These are phyloP conservation scores for Hymenoscyphus fraxineus DNA, from an alignment of 2,329 filamentous ascomycete genomes.

Conservation along the genomic window DNA sequence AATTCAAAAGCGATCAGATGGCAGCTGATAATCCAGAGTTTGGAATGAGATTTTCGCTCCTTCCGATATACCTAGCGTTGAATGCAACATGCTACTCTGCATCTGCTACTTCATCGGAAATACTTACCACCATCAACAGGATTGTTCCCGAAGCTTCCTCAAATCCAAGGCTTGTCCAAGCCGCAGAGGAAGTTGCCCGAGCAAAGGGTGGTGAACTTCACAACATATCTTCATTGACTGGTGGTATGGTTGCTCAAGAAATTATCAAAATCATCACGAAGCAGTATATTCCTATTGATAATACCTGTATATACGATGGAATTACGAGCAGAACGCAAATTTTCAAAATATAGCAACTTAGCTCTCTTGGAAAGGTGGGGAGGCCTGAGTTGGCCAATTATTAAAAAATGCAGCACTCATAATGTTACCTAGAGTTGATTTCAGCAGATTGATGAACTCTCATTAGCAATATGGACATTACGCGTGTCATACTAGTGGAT, in stretches of 20 bases:
- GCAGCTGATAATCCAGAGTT: slow-evolving; percentile 34
- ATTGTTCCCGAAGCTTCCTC: slow-evolving; percentile 45
- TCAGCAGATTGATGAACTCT: slow-evolving; percentile 12
- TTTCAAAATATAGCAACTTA: slow-evolving; percentile 26
- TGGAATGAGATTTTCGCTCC: slow-evolving; percentile 48
- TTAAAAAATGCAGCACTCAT: slow-evolving; percentile 9
- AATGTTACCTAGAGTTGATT: slow-evolving; percentile 18
- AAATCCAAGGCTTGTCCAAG: slow-evolving; percentile 49
- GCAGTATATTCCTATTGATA: slow-evolving; percentile 69
- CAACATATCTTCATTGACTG: slow-evolving; percentile 82
- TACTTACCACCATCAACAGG: slow-evolving; percentile 46
- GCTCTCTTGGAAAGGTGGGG: not conserved
- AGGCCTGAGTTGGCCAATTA: not conserved
- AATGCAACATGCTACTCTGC: slow-evolving; percentile 47
- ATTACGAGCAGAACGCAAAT: slow-evolving; percentile 42
- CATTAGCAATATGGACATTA: slow-evolving; percentile 6
- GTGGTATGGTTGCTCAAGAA: slow-evolving; percentile 95
- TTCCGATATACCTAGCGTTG: slow-evolving; percentile 68
- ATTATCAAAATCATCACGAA: slow-evolving; percentile 83
- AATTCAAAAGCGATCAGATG: slow-evolving; percentile 52
- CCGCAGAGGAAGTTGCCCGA: slow-evolving; percentile 66
- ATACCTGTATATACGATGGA: slow-evolving; percentile 68
- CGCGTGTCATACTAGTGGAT: slow-evolving; percentile 11
- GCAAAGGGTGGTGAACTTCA: slow-evolving; percentile 84
- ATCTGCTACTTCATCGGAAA: slow-evolving; percentile 47